Percentiles rank a stretch among this genome's conserved stretches.
Evolutionary conservation across 1,284 basidiomycete species (phyloP).

Genomic region (Boletus hoseneyae): DNA sequence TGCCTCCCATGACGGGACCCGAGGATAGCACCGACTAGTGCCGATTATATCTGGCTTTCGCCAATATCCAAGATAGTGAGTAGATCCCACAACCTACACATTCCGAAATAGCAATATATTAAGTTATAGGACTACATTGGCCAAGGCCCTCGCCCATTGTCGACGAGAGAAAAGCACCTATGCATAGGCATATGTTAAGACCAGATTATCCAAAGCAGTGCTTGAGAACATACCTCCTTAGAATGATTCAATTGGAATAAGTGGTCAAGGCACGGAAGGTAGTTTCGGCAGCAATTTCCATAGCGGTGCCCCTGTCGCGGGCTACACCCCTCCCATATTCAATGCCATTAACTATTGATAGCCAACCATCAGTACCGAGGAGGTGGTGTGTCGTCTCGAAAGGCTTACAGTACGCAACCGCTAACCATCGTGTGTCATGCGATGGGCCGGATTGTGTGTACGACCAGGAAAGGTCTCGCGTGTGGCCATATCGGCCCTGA

Average conservation of each 20-base stretch:
- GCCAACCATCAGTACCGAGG: slow-evolving; percentile 3
- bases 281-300: slow-evolving; percentile 31
- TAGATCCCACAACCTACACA: slow-evolving; percentile 13
- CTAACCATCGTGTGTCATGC: slow-evolving; percentile 27
- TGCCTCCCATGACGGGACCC: background rate
- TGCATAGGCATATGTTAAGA: background rate
- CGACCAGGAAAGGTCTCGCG: slow-evolving; percentile 25
- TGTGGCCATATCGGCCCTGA: slow-evolving; percentile 32
- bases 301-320: slow-evolving; percentile 31
- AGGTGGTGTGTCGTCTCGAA: background rate
- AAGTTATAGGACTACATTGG: background rate
- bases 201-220: background rate
- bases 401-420: slow-evolving; percentile 30
- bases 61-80: background rate
- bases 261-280: slow-evolving; percentile 25
- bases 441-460: slow-evolving; percentile 23
- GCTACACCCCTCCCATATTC: slow-evolving; percentile 31
- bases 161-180: background rate
- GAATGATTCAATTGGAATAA: slow-evolving; percentile 16
- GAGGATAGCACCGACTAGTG: no score
- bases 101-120: slow-evolving; percentile 2
- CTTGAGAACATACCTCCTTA: slow-evolving; percentile 6
- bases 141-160: background rate
- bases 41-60: background rate
- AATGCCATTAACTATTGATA: slow-evolving; percentile 24